Conservation (phyloP, 2,329 filamentous ascomycete species). For the Colletotrichum musae region DNA sequence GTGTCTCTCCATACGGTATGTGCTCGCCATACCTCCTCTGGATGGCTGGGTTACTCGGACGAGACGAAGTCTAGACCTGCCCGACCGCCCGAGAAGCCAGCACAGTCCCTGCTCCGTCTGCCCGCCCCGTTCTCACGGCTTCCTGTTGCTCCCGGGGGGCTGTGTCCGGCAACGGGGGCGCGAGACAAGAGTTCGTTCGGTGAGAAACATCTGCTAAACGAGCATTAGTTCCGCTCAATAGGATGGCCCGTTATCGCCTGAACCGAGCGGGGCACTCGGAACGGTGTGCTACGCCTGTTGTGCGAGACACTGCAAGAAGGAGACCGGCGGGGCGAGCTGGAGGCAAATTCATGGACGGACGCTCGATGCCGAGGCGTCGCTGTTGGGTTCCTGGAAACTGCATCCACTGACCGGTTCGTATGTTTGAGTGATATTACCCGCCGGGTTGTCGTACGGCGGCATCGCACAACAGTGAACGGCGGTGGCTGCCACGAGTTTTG, state of each 20-base stretch:
- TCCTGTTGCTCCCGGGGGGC: constrained; percentile 1
- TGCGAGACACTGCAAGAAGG: constrained; percentile 29
- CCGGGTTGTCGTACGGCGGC: constrained; percentile 7
- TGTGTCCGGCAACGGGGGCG: background rate
- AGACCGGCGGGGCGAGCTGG: constrained; percentile 23
- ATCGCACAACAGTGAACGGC: constrained; percentile 19
- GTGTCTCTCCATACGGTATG: background rate
- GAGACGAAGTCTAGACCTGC: constrained; percentile 28
- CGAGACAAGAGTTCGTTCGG: constrained; percentile 14
- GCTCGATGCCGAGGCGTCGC: background rate
- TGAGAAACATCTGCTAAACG: constrained; percentile 20
- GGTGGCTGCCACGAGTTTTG: constrained; percentile 10
- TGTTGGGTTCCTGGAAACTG: background rate
- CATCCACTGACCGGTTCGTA: background rate
- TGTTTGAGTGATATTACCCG: no score
- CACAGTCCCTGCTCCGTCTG: constrained; percentile 26
- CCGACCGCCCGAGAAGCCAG: constrained; percentile 12
- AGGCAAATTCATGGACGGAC: constrained; percentile 18
- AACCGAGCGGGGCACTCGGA: background rate
- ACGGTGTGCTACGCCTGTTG: constrained; percentile 6
- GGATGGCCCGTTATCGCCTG: background rate
- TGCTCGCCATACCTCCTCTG: constrained; percentile 6
- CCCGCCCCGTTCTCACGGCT: constrained; percentile 1
- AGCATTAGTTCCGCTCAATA: background rate
- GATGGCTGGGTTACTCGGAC: constrained; percentile 11